Evolutionary conservation across 768 basidiomycete genomes (phyloP).

Genomic region (Pulveroboletus sp.): DNA sequence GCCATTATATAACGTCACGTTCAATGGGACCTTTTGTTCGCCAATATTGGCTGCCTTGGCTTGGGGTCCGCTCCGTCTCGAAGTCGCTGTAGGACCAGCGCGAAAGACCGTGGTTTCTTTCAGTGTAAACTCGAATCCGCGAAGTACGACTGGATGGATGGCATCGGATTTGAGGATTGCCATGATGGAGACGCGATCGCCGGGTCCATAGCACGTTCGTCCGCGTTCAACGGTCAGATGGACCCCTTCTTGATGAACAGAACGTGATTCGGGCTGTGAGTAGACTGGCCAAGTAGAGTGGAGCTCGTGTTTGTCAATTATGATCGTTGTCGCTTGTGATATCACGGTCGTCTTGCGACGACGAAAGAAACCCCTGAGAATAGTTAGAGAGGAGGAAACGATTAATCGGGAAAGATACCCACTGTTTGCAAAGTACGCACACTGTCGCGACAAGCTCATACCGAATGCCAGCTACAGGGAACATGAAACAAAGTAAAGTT

Average conservation of each 20-base stretch:
- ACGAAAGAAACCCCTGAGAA: slow-evolving; percentile 64
- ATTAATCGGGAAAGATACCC: slow-evolving; percentile 16
- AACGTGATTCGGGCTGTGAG: slow-evolving; percentile 69
- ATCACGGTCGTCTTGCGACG: slow-evolving; percentile 67
- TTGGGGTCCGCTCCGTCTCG: slow-evolving; percentile 56
- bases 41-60: slow-evolving; percentile 50
- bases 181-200: slow-evolving; percentile 69
- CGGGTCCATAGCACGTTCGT: slow-evolving; percentile 80
- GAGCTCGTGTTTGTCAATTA: slow-evolving; percentile 90
- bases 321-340: slow-evolving; percentile 64
- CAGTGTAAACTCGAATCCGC: slow-evolving; percentile 78
- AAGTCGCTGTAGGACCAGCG: slow-evolving; percentile 46
- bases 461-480: slow-evolving; percentile 64
- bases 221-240: slow-evolving; percentile 71
- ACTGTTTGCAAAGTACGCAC: slow-evolving; percentile 85
- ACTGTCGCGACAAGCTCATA: slow-evolving; percentile 89
- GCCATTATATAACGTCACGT: slow-evolving; percentile 69
- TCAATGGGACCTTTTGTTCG: slow-evolving; percentile 69
- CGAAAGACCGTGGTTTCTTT: slow-evolving; percentile 74
- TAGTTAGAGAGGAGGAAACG: not conserved
- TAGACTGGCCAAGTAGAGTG: slow-evolving; percentile 94
- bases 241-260: slow-evolving; percentile 59
- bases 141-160: slow-evolving; percentile 63
- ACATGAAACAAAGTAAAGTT: not conserved
- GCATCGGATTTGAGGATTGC: slow-evolving; percentile 72